Evolutionary conservation across 495 filamentous ascomycete genomes (phyloP).

Genomic region (Daldinia caldariorum): DNA sequence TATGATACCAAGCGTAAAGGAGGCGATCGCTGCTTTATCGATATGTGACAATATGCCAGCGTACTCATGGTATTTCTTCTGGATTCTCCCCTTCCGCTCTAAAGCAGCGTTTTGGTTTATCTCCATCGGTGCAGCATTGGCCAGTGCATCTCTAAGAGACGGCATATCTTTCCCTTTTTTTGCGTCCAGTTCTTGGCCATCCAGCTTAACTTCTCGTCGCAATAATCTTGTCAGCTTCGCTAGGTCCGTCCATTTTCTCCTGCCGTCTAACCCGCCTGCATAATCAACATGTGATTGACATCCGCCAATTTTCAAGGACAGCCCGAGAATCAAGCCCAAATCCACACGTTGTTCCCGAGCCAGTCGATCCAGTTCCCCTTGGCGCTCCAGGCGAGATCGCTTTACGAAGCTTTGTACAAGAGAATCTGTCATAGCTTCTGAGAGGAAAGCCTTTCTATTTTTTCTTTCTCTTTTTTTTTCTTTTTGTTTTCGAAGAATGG

Average conservation of each 20-base stretch:
- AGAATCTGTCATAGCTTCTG: constrained; percentile 17
- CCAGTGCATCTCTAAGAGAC: constrained; percentile 29
- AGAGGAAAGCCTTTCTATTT: neutral
- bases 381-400: constrained; percentile 30
- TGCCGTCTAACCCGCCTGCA: constrained; percentile 27
- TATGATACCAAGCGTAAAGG: constrained; percentile 27
- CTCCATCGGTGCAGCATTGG: constrained; percentile 28
- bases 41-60: constrained; percentile 34
- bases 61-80: constrained; percentile 20
- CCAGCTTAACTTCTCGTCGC: constrained; percentile 11
- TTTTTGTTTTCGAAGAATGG: too few relatives aligned
- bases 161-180: constrained; percentile 8
- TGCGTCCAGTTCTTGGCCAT: neutral
- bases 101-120: neutral
- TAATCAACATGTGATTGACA: constrained; percentile 36
- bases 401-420: constrained; percentile 26
- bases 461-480: too few relatives aligned
- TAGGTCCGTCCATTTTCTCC: constrained; percentile 21
- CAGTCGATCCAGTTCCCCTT: constrained; percentile 30
- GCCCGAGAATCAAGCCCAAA: constrained; percentile 27
- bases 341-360: constrained; percentile 24
- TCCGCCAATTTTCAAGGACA: constrained; percentile 25
- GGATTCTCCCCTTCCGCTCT: constrained; percentile 2
- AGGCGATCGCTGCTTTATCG: constrained; percentile 34
- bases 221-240: constrained; percentile 2